Evolutionary conservation across 1,284 basidiomycete genomes (phyloP), one percentile per base, ranked within the genome.

Genomic region (Ganoderma lucidum): DNA sequence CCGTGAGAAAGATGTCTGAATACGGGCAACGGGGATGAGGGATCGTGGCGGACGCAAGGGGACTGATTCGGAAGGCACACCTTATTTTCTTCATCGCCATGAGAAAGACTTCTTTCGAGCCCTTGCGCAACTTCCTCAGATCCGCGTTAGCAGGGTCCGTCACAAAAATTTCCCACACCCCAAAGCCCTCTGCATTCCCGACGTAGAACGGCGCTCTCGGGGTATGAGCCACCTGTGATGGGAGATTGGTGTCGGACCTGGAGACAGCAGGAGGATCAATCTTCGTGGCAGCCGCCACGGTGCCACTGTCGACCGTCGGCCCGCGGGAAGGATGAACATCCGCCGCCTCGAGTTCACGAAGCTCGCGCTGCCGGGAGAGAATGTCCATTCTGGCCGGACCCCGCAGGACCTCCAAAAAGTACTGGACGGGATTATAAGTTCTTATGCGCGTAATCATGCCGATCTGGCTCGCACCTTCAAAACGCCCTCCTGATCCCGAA

Each of bases 1-100:
- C 89, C 89, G 2, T 83, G 82, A 0, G 89, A 90, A 15, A 90
- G 81, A 64, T 90, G 84, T 70, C 88, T 90, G 64, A 15, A 53
- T 17, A 53, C 8, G 53, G 19, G 35, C 5, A 35, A n/a, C 6
- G 1, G 30, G 1, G 30, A 56, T 35, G 35, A 9, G 35, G 2
- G 32, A 37, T n/a, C 2, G 17, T 23, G 19, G n/a, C 4, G 14
- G 53, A 37, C 1, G 35, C 28, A 56, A 32, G 1, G 30, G 3
- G 4, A 37, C 3, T 19, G 32, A 66, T 66, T 9, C 56, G 6
- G 71, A 17, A 69, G 6, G 14, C 77, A 28, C 48, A 87, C 88
- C 80, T 83, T 65, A 90, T 85, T 71, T 88, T 87, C 75, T 84
- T 87, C 58, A 87, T 70, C 8, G 86, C 79, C 30, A 84, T 85